phyloP scores from a whole-genome alignment of 106 monocot genomes.

The Phalaenopsis equestris region DNA sequence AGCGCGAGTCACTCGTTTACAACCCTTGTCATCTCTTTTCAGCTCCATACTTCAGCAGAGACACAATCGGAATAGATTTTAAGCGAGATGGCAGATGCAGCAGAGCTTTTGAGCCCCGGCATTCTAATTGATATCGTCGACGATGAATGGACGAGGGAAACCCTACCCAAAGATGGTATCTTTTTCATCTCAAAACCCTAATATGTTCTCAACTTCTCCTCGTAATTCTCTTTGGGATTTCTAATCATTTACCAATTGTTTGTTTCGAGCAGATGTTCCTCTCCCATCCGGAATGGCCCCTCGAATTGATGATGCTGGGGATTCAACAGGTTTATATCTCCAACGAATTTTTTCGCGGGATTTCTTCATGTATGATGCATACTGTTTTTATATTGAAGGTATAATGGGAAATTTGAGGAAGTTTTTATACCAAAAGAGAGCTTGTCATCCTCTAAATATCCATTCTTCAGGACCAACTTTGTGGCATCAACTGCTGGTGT shows the following conservation, averaged over 20 bases:
- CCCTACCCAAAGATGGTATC: constrained; percentile 33
- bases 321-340: constrained; percentile 8
- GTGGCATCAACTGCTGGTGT: no score
- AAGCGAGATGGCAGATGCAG: constrained; percentile 9
- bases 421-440: background rate
- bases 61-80: no score
- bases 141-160: constrained; percentile 35
- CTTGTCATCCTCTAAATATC: no score
- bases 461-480: no score
- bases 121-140: constrained; percentile 33
- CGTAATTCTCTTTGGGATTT: background rate
- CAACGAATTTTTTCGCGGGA: background rate
- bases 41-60: no score
- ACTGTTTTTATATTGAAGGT: background rate
- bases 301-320: constrained; percentile 23
- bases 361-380: background rate
- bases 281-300: constrained; percentile 15
- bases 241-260: background rate
- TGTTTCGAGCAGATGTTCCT: constrained; percentile 15
- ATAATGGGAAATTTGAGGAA: background rate
- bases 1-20: no score
- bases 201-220: background rate
- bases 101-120: constrained; percentile 27
- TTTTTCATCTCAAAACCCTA: background rate
- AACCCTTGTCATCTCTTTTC: no score